These are phyloP conservation scores for Parachaetomium inaequale DNA, from an alignment of 495 filamentous ascomycete genomes.

Conservation along the genomic window DNA sequence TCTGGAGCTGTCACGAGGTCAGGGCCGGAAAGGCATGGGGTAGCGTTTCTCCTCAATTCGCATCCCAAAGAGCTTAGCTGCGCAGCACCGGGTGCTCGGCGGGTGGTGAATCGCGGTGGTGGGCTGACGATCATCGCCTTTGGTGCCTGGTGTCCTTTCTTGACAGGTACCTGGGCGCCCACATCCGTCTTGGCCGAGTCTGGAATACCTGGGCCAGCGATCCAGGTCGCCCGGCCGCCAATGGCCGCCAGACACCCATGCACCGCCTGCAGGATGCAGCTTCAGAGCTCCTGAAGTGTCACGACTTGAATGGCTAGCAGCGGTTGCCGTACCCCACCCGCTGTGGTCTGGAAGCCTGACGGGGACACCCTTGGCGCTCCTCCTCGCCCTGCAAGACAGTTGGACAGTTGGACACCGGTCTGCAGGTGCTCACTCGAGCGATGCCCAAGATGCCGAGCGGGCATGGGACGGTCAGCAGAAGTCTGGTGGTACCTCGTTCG, in stretches of 20 bases:
- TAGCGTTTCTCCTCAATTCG: background rate
- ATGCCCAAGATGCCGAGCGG: constrained; percentile 20
- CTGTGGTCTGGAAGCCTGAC: constrained; percentile 30
- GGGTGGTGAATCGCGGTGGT: constrained; percentile 10
- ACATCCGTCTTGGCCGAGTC: constrained; percentile 11
- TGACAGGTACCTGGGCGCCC: constrained; percentile 1
- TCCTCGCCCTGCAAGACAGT: constrained; percentile 19
- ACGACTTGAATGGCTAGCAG: constrained; percentile 32
- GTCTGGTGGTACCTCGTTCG: constrained; percentile 1
- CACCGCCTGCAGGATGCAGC: constrained; percentile 32
- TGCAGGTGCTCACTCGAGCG: constrained; percentile 18
- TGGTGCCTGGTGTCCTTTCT: constrained; percentile 10
- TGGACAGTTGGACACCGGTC: constrained; percentile 24
- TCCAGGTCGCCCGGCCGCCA: constrained; percentile 18
- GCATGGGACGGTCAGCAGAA: constrained; percentile 7
- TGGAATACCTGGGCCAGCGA: constrained; percentile 15
- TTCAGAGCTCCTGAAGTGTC: constrained; percentile 33
- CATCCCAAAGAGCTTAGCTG: constrained; percentile 12
- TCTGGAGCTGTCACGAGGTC: constrained; percentile 18
- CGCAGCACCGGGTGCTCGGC: background rate
- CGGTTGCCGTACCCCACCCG: constrained; percentile 23
- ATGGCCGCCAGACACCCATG: constrained; percentile 22
- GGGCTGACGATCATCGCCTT: constrained; percentile 15
- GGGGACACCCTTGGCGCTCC: constrained; percentile 17
- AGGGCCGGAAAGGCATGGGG: constrained; percentile 1